Conservation (phyloP, 208 protist species). For the Trypanosomatidae sp. region DNA sequence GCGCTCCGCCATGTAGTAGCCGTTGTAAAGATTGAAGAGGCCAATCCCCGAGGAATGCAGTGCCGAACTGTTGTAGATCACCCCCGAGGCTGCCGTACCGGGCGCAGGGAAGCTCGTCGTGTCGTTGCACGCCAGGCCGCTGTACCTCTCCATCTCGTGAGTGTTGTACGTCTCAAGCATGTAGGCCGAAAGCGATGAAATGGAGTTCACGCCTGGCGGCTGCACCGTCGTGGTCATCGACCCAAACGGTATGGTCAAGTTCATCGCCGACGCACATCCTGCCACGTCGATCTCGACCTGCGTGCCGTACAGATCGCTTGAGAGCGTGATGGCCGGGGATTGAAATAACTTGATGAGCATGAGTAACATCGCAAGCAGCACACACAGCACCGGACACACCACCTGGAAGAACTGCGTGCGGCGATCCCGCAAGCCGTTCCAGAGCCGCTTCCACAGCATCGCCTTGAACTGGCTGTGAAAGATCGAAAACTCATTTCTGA, state of each 20-base stretch:
- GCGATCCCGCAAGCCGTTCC: conserved; percentile 57
- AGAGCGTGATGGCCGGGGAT: conserved; percentile 34
- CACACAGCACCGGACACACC: conserved; percentile 57
- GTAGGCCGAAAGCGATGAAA: conserved; percentile 29
- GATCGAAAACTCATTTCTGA: conserved; percentile 13
- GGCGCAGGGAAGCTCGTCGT: conserved; percentile 1
- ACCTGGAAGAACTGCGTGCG: conserved; percentile 77
- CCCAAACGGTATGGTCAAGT: conserved; percentile 30
- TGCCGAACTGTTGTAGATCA: conserved; percentile 64
- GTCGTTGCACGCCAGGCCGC: conserved; percentile 38
- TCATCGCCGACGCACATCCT: conserved; percentile 20
- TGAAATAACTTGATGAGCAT: conserved; percentile 46
- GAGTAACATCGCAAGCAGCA: conserved; percentile 75
- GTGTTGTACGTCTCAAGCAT: conserved; percentile 40
- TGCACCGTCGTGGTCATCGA: conserved; percentile 8
- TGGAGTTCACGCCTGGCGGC: conserved; percentile 10
- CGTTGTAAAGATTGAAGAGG: conserved; percentile 40
- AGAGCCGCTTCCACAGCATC: conserved; percentile 58
- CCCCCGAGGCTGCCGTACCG: background rate
- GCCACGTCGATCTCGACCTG: conserved; percentile 34
- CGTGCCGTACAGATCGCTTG: conserved; percentile 39
- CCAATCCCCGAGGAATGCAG: conserved; percentile 42
- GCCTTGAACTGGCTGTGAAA: conserved; percentile 55
- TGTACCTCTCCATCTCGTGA: conserved; percentile 46
- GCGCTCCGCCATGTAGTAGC: conserved; percentile 24